Evolutionary conservation across 352 stramenopile genomes (phyloP), one percentile per base, ranked within the genome.

Genomic region (Elongisporangium anandrum): DNA sequence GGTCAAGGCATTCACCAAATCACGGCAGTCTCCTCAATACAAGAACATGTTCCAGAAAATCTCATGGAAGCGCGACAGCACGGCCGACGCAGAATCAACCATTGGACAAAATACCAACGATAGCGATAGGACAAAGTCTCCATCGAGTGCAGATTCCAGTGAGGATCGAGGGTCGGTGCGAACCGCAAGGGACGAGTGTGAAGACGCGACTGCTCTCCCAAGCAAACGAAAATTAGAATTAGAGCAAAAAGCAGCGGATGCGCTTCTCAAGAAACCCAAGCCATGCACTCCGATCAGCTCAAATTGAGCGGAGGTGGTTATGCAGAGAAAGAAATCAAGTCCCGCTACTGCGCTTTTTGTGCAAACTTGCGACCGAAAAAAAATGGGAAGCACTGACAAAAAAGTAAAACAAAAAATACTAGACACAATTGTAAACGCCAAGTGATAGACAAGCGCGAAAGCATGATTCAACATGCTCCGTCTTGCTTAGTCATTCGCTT

Each of bases 41-140:
- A 92, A 92, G 66, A 85, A 69, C 60, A 84, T 92, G 68, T 90
- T 92, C 58, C 70, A 89, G 69, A 85, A 86, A 52, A 89, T 90
- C 52, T 85, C 82, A 21, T 89, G 80, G 81, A 87, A 87, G 45
- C 66, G 73, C 8, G 50, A 52, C n/a, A 53, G 59, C 38, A 54
- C 68, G 39, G 4, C 15, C 8, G 50, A 54, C 2, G 10, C 22
- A 21, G 16, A n/a, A 47, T 24, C 52, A 56, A 22, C 52, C 51
- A 56, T 10, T 56, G 50, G 22, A 23, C 34, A 54, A 45, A 56
- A 60, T 49, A 24, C 47, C 52, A 41, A 61, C 34, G 52, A 20
- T 19, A 66, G 50, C 55, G 61, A 16, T 55, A 50, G 55, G 19
- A 47, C 17, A 22, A 65, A 68, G 19, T 52, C 56, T 3, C 20